These are phyloP conservation scores for Phytophthora litchii DNA, from an alignment of 352 stramenopile genomes.

Conservation along the genomic window DNA sequence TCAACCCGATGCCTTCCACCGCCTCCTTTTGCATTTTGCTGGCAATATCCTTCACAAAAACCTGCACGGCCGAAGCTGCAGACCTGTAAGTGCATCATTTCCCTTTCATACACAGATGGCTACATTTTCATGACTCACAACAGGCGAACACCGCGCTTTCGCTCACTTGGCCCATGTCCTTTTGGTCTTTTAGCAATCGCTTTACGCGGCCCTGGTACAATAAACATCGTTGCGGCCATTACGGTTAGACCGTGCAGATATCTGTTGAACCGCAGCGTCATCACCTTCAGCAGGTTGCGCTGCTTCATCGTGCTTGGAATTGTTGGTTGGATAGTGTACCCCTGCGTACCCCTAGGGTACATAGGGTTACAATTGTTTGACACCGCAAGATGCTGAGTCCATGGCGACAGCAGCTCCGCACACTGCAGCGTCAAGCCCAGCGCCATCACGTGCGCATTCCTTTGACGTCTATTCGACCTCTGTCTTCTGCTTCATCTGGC, in stretches of 20 bases:
- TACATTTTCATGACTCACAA: conserved; percentile 31
- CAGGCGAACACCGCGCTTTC: conserved; percentile 55
- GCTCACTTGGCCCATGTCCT: conserved; percentile 75
- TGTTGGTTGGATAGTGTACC: conserved; percentile 3
- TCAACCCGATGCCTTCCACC: conserved; percentile 33
- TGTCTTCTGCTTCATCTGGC: conserved; percentile 15
- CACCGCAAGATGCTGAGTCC: conserved; percentile 15
- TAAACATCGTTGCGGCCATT: neutral
- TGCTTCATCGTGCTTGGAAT: conserved; percentile 32
- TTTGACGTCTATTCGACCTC: conserved; percentile 4
- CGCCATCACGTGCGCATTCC: neutral
- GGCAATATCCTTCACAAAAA: conserved; percentile 67
- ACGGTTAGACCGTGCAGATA: conserved; percentile 1
- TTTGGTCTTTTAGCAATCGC: conserved; percentile 64
- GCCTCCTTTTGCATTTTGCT: conserved; percentile 44
- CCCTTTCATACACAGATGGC: conserved; percentile 2
- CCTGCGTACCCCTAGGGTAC: neutral
- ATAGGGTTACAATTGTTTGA: conserved; percentile 4
- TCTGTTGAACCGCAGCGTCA: neutral
- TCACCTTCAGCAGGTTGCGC: conserved; percentile 66
- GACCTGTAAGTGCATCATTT: neutral
- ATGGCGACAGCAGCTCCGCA: conserved; percentile 16
- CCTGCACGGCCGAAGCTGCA: conserved; percentile 57
- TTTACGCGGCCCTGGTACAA: conserved; percentile 58
- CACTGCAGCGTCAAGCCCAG: conserved; percentile 26